A percentile compares a stretch with the other conserved stretches of the same genome.
These are phyloP conservation scores for Simmondsia chinensis DNA, from an alignment of 148 eudicot species.

Conservation along the genomic window DNA sequence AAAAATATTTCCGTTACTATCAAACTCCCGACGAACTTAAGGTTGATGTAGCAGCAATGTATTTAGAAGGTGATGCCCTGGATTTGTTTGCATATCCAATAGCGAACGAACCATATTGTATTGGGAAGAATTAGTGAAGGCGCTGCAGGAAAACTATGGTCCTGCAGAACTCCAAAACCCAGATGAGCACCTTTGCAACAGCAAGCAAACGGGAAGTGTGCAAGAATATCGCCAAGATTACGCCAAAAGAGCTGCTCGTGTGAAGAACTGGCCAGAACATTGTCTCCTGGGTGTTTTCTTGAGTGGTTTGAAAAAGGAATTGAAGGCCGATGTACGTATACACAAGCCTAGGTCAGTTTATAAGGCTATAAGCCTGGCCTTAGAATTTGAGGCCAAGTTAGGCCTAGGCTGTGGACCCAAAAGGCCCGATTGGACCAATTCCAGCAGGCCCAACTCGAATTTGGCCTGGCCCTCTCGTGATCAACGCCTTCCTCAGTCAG, in stretches of 20 bases:
- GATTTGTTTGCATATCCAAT: background rate
- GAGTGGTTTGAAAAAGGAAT: background rate
- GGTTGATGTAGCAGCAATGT: background rate
- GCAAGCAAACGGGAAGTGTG: background rate
- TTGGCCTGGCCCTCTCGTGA: too few species aligned
- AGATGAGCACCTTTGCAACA: background rate
- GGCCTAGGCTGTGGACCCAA: too few species aligned
- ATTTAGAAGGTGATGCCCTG: slow-evolving; percentile 6
- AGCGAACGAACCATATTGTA: background rate
- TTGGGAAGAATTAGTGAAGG: background rate
- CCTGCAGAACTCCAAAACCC: background rate
- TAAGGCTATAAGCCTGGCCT: background rate
- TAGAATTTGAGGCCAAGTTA: slow-evolving; percentile 1
- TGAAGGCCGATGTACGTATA: background rate
- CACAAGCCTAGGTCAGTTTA: background rate
- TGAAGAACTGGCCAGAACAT: background rate
- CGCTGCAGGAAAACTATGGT: background rate
- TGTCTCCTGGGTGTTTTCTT: background rate
- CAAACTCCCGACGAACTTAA: background rate
- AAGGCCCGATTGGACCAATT: too few species aligned
- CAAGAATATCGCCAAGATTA: slow-evolving; percentile 2
- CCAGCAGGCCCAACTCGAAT: too few species aligned
- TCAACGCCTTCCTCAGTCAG: too few species aligned
- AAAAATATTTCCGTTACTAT: background rate
- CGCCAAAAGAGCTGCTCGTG: background rate